Percentiles rank a stretch among this genome's conserved stretches.
Evolutionary conservation across 257 asterid species (phyloP).

Genomic region (Gynochthodes officinalis): DNA sequence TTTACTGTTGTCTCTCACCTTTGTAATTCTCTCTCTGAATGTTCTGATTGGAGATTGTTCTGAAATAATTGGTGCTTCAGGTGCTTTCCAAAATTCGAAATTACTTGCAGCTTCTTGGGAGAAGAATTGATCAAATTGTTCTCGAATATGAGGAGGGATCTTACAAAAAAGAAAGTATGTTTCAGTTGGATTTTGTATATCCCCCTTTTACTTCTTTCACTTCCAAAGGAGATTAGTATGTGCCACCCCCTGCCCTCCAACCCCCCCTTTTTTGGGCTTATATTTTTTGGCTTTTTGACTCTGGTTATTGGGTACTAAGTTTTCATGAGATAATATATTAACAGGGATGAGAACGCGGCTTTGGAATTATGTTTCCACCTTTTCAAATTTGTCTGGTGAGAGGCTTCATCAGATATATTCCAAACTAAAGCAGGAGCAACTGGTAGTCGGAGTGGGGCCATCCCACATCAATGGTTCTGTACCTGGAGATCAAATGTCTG

Average conservation of each 20-base stretch:
- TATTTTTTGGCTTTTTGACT: neutral
- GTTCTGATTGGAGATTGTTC: conserved; percentile 11
- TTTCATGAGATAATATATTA: conserved; percentile 16
- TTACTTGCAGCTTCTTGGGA: conserved; percentile 93
- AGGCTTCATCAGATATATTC: conserved; percentile 87
- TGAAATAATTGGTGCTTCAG: conserved; percentile 37
- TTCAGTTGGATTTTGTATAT: neutral
- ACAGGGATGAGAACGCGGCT: conserved; percentile 88
- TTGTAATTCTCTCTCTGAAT: conserved; percentile 13
- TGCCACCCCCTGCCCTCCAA: no score
- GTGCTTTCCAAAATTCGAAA: conserved; percentile 84
- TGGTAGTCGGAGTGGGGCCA: conserved; percentile 52
- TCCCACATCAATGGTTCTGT: conserved; percentile 57
- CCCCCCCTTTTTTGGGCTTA: no score
- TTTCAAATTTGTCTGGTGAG: conserved; percentile 84
- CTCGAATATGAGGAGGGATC: conserved; percentile 68
- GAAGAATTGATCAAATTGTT: conserved; percentile 84
- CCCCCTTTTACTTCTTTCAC: neutral
- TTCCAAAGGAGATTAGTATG: neutral
- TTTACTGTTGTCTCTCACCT: conserved; percentile 5
- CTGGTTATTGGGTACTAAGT: neutral
- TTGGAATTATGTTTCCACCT: conserved; percentile 92
- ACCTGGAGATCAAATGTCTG: conserved; percentile 42
- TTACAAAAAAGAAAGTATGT: conserved; percentile 83
- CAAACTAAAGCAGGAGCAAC: conserved; percentile 84